Base-by-base conservation (phyloP, 2,329 filamentous ascomycete genomes). In the Elsinoe ampelina region DNA sequence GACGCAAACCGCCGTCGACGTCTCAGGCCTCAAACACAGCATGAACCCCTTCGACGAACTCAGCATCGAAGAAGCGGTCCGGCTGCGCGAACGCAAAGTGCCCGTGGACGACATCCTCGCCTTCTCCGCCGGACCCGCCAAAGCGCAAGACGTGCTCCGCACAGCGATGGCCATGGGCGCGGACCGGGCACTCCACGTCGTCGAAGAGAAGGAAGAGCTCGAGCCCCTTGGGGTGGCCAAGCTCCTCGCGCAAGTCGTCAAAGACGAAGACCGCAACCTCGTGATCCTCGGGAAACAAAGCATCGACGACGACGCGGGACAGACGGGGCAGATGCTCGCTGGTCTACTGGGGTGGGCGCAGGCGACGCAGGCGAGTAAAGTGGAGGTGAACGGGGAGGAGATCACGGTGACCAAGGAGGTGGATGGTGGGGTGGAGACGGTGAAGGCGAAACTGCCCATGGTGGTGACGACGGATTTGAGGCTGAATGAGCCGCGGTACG, bases 21-120 rank as follows among this genome's bases (percentile, higher is more conserved):
- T 88, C 57, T 80, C 85, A 62, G 88, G 88, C 64, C 90, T 97
- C 68, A 97, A 97, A 76, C 92, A 97, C 80, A 91, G 86, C 71
- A 92, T 98, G 83, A 98, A 97, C 80, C 93, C 93, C 17, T 98
- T 98, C 75, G 93, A 98, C 78, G 93, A 98, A 73, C 87, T 98
- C 68, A 95, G 90, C 42, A 84, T 98, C 72, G 93, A 98, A 76
- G 93, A 97, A 77, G 89, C 91, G 54, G 88, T 96, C 54, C 89
- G 89, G 39, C 86, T 98, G 69, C 91, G 93, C 72, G 92, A 97
- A 73, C 87, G 88, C 77, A 82, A 83, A 55, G 60, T 62, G 42
- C 65, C 66, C 11, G 91, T 98, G 60, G 85, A 90, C 64, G 90
- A 96, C 71, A 97, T 98, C 68, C 84, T 93, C 70, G 84, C 89